Conservation (phyloP, 371 early-diverging fungal species). For the Mucor velutinosus region DNA sequence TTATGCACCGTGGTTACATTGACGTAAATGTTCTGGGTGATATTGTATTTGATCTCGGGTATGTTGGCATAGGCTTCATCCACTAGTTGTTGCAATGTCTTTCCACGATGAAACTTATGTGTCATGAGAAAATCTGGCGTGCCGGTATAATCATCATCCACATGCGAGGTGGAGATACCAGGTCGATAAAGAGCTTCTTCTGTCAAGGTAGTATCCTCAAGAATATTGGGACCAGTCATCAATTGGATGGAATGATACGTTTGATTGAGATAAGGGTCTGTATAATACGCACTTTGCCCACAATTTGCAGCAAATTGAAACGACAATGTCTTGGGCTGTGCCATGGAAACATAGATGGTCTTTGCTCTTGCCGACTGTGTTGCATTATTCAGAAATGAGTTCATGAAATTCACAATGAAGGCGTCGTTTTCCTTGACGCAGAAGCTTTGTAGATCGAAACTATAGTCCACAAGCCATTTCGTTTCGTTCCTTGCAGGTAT, state of each 20-base stretch:
- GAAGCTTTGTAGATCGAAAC: constrained; percentile 30
- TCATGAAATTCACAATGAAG: constrained; percentile 30
- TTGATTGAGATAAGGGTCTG: constrained; percentile 10
- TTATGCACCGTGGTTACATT: constrained; percentile 15
- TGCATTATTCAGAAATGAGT: constrained; percentile 24
- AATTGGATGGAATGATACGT: constrained; percentile 15
- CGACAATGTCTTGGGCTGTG: constrained; percentile 8
- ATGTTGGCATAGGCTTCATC: constrained; percentile 16
- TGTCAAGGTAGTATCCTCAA: not conserved
- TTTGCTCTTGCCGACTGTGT: constrained; percentile 20
- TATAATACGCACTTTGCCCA: not conserved
- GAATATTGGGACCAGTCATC: constrained; percentile 12
- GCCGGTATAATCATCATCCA: constrained; percentile 18
- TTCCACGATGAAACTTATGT: constrained; percentile 11
- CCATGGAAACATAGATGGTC: constrained; percentile 22
- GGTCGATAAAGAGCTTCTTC: constrained; percentile 19
- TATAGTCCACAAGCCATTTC: constrained; percentile 15
- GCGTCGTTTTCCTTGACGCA: constrained; percentile 13
- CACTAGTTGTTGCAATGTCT: constrained; percentile 13
- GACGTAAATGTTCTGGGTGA: not conserved
- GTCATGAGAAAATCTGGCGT: constrained; percentile 35
- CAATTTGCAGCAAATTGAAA: constrained; percentile 4
- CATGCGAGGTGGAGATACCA: constrained; percentile 24
- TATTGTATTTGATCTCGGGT: constrained; percentile 15
- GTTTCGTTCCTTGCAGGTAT: constrained; percentile 12